Evolutionary conservation across 2,329 filamentous ascomycete genomes (phyloP).

Genomic region (Myrmaecium sp.): DNA sequence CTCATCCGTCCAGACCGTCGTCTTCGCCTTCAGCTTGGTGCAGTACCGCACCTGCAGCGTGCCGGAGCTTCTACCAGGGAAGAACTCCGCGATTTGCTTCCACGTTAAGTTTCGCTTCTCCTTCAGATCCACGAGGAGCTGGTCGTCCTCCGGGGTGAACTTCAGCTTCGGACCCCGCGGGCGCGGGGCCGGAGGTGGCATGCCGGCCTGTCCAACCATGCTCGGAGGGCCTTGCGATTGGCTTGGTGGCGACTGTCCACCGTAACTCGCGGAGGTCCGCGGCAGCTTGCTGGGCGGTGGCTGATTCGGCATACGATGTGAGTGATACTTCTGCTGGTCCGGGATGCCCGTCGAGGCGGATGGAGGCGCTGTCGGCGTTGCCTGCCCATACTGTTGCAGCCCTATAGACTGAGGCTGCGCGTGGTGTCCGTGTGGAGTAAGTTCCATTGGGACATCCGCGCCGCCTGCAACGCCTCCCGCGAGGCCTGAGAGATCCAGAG

Average conservation of each 20-base stretch:
- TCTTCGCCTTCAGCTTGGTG: slow-evolving; percentile 87
- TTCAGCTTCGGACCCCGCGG: slow-evolving; percentile 82
- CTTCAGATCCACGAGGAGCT: slow-evolving; percentile 73
- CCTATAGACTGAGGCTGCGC: slow-evolving; percentile 16
- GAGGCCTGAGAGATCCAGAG: slow-evolving; percentile 20
- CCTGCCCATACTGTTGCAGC: slow-evolving; percentile 18
- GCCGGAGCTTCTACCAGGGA: slow-evolving; percentile 75
- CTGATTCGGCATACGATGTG: slow-evolving; percentile 63
- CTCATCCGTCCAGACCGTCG: slow-evolving; percentile 83
- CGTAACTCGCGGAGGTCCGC: too few species aligned
- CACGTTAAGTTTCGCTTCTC: slow-evolving; percentile 90
- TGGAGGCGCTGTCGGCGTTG: slow-evolving; percentile 8
- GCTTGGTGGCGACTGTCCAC: slow-evolving; percentile 27
- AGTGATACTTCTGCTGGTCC: slow-evolving; percentile 43
- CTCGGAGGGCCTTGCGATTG: slow-evolving; percentile 51
- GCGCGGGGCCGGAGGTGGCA: slow-evolving; percentile 66
- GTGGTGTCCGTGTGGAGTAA: slow-evolving; percentile 16
- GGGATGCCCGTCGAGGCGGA: slow-evolving; percentile 4
- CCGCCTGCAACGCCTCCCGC: slow-evolving; percentile 21
- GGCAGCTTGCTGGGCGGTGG: slow-evolving; percentile 52
- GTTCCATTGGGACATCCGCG: slow-evolving; percentile 21
- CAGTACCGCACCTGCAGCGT: slow-evolving; percentile 90
- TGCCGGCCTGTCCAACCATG: slow-evolving; percentile 70
- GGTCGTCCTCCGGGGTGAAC: slow-evolving; percentile 84
- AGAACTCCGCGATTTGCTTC: slow-evolving; percentile 97